These are phyloP conservation scores for Daldinia childiae DNA, from an alignment of 495 filamentous ascomycete species.

Conservation along the genomic window DNA sequence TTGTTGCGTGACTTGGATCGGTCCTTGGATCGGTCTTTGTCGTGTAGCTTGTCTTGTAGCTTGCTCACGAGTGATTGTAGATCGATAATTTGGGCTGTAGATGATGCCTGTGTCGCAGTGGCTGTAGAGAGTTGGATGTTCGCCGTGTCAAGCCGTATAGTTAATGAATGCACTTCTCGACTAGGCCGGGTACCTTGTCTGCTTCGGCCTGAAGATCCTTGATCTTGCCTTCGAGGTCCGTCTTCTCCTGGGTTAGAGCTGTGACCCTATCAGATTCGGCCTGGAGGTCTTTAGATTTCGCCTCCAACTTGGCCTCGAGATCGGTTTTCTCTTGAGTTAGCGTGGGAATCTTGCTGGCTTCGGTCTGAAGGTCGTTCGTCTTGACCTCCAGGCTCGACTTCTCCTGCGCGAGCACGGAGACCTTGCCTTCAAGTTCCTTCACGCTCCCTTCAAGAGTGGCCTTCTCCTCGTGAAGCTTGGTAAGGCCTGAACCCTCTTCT, in stretches of 20 bases:
- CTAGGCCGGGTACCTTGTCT: slow-evolving; percentile 37
- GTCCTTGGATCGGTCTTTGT: not conserved
- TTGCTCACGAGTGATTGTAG: slow-evolving; percentile 18
- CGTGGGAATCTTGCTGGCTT: slow-evolving; percentile 37
- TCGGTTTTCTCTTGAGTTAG: slow-evolving; percentile 43
- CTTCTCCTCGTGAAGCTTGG: slow-evolving; percentile 42
- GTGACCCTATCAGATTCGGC: slow-evolving; percentile 50
- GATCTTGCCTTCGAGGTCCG: slow-evolving; percentile 42
- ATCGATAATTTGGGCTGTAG: not conserved
- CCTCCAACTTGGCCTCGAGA: slow-evolving; percentile 48
- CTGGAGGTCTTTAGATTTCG: slow-evolving; percentile 45
- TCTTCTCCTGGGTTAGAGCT: slow-evolving; percentile 46
- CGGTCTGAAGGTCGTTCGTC: slow-evolving; percentile 25
- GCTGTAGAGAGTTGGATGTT: slow-evolving; percentile 15
- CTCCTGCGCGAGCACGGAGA: slow-evolving; percentile 44
- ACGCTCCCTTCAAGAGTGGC: slow-evolving; percentile 44
- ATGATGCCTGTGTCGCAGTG: not conserved
- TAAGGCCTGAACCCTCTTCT: slow-evolving; percentile 28
- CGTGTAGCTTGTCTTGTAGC: slow-evolving; percentile 7
- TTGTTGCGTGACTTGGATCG: slow-evolving; percentile 40
- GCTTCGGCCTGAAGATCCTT: slow-evolving; percentile 38
- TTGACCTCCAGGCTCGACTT: slow-evolving; percentile 46
- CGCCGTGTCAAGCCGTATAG: slow-evolving; percentile 16
- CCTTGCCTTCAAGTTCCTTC: slow-evolving; percentile 47
- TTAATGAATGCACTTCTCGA: slow-evolving; percentile 35